A percentile compares a stretch with the other conserved stretches of the same genome.
Conservation (phyloP, 2,329 filamentous ascomycete genomes). For the Coniella vitis region DNA sequence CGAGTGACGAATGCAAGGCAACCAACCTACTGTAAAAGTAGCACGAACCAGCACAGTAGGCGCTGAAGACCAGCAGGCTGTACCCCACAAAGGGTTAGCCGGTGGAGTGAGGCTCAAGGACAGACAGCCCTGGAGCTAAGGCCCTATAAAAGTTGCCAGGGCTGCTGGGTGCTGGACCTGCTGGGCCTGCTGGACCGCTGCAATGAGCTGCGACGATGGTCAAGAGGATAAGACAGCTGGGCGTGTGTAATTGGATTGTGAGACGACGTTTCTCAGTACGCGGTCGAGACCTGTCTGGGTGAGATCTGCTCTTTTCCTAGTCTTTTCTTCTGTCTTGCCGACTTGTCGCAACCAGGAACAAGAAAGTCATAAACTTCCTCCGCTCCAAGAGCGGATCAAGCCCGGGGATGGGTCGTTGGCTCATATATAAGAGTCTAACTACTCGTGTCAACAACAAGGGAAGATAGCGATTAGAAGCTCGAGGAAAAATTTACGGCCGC, state of each 20-base stretch:
- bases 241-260: no score
- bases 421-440: no score
- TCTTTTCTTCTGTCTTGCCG: not conserved
- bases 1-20: not conserved
- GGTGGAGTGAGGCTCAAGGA: not conserved
- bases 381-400: not conserved
- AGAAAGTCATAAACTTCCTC: no score
- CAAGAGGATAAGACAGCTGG: no score
- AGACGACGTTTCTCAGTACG: no score
- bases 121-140: not conserved
- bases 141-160: not conserved
- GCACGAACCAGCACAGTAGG: not conserved
- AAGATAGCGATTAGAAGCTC: not conserved
- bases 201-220: no score
- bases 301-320: not conserved
- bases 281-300: not conserved
- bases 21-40: no score
- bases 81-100: constrained; percentile 2
- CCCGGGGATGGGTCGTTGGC: not conserved
- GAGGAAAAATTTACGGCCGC: not conserved
- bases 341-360: no score
- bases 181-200: no score
- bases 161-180: no score
- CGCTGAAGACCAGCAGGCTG: not conserved
- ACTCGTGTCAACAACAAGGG: not conserved